Evolutionary conservation across 2,329 filamentous ascomycete genomes (phyloP), one percentile per base, ranked within the genome.

Genomic region (Trichoderma sp.): DNA sequence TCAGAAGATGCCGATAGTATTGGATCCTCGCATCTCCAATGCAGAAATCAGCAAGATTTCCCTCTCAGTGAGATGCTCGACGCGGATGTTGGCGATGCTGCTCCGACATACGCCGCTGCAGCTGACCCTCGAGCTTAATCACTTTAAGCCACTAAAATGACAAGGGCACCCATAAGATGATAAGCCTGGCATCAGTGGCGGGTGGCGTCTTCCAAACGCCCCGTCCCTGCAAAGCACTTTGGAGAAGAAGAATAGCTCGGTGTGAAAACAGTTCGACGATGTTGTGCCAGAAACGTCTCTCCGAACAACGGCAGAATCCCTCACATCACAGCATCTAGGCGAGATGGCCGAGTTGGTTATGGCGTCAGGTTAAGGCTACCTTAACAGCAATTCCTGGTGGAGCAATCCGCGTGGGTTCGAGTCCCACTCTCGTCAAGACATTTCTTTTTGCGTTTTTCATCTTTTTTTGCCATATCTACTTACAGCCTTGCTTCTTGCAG

Each of bases 381-480:
- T 70, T 70, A 70, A 72, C 71, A 72, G 65, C 66, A 72, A 72
- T 70, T 72, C 71, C 66, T 72, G 71, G 70, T 72, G 70, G 70
- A 72, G 70, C 70, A 72, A 72, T 72, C 70, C 70, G 65, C 72
- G 72, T 73, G 72, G 70, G 72, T 73, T 73, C 72, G 70, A 73
- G 64, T 73, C 70, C 72, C 72, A 73, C 72, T 73, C 72, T 72
- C 61, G 67, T 73, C 72, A 73, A 71, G 58, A 43, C 8, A 34
- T 57, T 68, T 59, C 57, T 70, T 73, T 65, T 65, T 53, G 47
- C 47, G 47, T 23, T 23, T 58, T 71, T 71, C 12, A 11, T 53
- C 2, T 32, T 39, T 50, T 50, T 32, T 43, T 15, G 32, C 30
- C n/a, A n/a, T 59, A 13, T 34, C 17, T n/a, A 32, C 11, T 59